A percentile compares a stretch with the other conserved stretches of the same genome.
Conservation (phyloP, 78 protist species). For the Acrasis kona region DNA sequence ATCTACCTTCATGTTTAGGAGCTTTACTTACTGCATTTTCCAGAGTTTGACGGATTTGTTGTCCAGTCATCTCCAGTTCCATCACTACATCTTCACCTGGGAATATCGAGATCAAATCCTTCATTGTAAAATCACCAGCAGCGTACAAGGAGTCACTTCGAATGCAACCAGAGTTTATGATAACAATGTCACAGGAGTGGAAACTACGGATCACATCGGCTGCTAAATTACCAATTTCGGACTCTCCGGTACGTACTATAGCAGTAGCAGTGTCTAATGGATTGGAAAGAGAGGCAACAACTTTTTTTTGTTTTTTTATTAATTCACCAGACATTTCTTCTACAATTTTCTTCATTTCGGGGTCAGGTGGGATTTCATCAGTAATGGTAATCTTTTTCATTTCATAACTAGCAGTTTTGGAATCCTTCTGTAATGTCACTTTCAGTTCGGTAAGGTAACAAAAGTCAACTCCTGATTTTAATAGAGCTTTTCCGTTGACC, state of each 20-base stretch:
- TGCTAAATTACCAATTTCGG: slow-evolving; percentile 6
- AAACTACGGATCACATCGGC: slow-evolving; percentile 1
- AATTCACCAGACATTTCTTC: not conserved
- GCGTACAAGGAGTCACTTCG: slow-evolving; percentile 11
- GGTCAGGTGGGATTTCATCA: too few species aligned
- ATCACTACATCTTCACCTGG: not conserved
- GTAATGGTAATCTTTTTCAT: too few species aligned
- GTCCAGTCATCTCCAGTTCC: not conserved
- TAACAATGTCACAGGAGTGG: not conserved
- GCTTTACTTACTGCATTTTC: slow-evolving; percentile 43
- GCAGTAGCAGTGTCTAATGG: not conserved
- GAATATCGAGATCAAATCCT: not conserved
- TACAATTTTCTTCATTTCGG: not conserved
- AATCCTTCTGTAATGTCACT: too few species aligned
- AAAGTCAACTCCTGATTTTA: too few species aligned
- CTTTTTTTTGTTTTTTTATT: not conserved
- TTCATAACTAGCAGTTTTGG: too few species aligned
- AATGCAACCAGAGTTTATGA: slow-evolving; percentile 34
- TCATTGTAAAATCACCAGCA: slow-evolving; percentile 6
- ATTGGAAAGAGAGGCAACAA: not conserved
- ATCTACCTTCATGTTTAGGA: slow-evolving; percentile 49
- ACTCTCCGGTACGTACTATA: slow-evolving; percentile 24
- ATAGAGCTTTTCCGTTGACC: too few species aligned
- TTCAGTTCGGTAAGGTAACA: too few species aligned
- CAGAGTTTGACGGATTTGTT: slow-evolving; percentile 19